Conservation (phyloP, 345 rosid species). For the Sapria himalayana region DNA sequence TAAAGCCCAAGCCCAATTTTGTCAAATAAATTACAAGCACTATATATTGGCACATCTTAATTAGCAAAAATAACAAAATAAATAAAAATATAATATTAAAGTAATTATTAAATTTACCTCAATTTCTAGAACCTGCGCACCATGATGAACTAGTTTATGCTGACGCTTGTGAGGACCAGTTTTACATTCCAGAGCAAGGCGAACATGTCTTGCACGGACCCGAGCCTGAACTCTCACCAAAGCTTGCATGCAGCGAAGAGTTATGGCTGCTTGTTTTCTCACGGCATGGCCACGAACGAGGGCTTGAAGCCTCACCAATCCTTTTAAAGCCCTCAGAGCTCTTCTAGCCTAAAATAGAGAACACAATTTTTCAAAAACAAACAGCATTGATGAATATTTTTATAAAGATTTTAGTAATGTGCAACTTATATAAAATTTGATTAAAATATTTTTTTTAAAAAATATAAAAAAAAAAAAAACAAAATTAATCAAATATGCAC, state of each 20-base stretch:
- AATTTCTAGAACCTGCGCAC: conserved; percentile 66
- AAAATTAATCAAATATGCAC: background rate
- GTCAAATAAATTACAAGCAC: too few relatives aligned
- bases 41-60: too few relatives aligned
- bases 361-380: conserved; percentile 4
- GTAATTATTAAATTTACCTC: too few relatives aligned
- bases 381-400: too few relatives aligned
- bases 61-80: too few relatives aligned
- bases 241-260: conserved; percentile 99
- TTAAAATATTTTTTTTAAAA: conserved; percentile 4
- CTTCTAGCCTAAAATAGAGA: conserved; percentile 60
- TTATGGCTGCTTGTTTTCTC: conserved; percentile 98
- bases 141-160: conserved; percentile 62
- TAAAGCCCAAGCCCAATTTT: too few relatives aligned
- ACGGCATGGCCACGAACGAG: conserved; percentile 97
- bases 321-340: conserved; percentile 90
- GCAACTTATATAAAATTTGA: too few relatives aligned
- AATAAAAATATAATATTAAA: too few relatives aligned
- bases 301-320: conserved; percentile 95
- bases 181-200: conserved; percentile 79
- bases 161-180: conserved; percentile 52
- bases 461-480: background rate
- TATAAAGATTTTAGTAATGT: too few relatives aligned
- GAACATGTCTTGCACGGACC: conserved; percentile 90
- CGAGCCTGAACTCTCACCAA: conserved; percentile 99